Evolutionary conservation across 371 early-diverging fungal species (phyloP).

Genomic region (Mucor velutinosus): DNA sequence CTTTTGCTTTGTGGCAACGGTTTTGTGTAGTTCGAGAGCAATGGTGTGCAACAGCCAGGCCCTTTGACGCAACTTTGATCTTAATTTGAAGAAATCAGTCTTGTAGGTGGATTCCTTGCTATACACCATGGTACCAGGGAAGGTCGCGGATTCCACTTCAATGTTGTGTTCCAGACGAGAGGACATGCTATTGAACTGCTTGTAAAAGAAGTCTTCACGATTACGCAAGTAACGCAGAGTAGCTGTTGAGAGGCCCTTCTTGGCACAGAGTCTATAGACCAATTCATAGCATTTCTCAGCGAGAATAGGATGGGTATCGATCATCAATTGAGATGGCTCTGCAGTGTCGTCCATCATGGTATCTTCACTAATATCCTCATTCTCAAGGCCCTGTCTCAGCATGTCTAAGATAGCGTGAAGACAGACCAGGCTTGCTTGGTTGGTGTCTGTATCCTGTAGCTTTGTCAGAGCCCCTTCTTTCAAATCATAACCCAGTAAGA

Average conservation of each 20-base stretch:
- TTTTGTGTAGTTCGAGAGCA: constrained; percentile 82
- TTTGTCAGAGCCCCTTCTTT: constrained; percentile 25
- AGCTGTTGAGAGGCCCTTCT: constrained; percentile 64
- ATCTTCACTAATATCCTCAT: constrained; percentile 8
- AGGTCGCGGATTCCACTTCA: constrained; percentile 11
- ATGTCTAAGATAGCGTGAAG: constrained; percentile 74
- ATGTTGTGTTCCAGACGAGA: constrained; percentile 46
- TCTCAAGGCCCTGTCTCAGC: constrained; percentile 54
- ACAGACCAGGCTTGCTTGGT: constrained; percentile 45
- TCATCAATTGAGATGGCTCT: constrained; percentile 47
- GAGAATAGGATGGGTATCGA: constrained; percentile 73
- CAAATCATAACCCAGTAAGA: constrained; percentile 79
- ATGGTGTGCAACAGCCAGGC: constrained; percentile 87
- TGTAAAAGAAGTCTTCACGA: constrained; percentile 74
- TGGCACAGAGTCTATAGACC: constrained; percentile 77
- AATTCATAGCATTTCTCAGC: constrained; percentile 88
- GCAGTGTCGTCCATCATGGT: constrained; percentile 22
- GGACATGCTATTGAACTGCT: constrained; percentile 60
- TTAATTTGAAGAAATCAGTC: constrained; percentile 53
- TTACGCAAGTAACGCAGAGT: constrained; percentile 85
- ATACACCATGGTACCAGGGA: constrained; percentile 23
- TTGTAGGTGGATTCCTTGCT: constrained; percentile 29
- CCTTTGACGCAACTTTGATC: constrained; percentile 82
- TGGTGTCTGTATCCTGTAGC: constrained; percentile 49
- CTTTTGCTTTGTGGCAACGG: constrained; percentile 40